Base-by-base conservation (phyloP, 2,329 filamentous ascomycete species). In the Aureobasidium sp. region DNA sequence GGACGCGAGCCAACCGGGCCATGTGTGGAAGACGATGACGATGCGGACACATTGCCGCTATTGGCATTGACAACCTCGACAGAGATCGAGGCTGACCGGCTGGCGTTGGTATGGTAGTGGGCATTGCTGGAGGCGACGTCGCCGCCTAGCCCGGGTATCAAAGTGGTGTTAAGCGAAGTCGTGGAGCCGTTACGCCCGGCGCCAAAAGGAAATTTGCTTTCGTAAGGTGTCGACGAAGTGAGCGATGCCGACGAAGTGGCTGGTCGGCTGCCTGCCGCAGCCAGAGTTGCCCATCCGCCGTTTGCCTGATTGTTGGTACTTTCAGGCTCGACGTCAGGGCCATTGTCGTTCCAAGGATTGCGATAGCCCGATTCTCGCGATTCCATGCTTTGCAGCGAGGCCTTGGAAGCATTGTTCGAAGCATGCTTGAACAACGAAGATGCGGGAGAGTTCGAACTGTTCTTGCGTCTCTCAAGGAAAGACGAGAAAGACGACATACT, bases 391-490 rank as follows among this genome's bases (percentile, higher is more conserved):
- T 95, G 92, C 67, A 97, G 85, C 35, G 93, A 96, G 51, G 93
- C 94, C 77, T 95, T 96, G 66, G 93, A 96, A 63, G 92, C 92
- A 67, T 88, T 87, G 78, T 93, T 95, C 62, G 93, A 96, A 35
- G 77, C 78, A 66, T 80, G 78, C 77, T 95, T 96, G 82, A 96
- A 96, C 72, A 97, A 87, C 42, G 88, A 90, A n/a, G 69, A 70
- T 63, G 84, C 79, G 47, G 78, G 77, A 13, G 85, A 89, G 64
- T 89, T 88, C 38, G 90, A 90, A 67, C 91, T 89, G 75, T 96
- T 96, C 85, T 96, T 96, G 77, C 94, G 88, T 66, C 93, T 85
- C 69, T 93, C 92, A 69, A 97, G 85, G 75, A 96, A 96, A n/a
- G 92, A 95, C 40, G 91, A 90, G 74, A 96, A 90, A 13, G 90